Evolutionary conservation across 2,329 filamentous ascomycete species (phyloP), one percentile per base, ranked within the genome.

Genomic region (Fusarium chuoi): DNA sequence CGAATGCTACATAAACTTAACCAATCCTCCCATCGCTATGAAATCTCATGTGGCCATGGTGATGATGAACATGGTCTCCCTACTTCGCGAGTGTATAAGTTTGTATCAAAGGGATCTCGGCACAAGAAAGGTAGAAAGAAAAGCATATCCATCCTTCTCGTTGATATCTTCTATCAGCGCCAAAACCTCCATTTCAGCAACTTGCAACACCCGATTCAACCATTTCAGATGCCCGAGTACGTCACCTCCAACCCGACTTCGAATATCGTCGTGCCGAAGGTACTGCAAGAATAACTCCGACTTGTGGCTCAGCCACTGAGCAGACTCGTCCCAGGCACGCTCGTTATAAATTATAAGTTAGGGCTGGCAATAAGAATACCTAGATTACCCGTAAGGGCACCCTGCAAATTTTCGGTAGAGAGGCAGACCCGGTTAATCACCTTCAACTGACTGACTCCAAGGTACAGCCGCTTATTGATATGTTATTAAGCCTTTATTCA

Each of bases 291-390:
- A 35, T 15, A 20, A 17, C n/a, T 26, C 48, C 17, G 4, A 3
- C 20, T 24, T 14, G 2, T 1, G 6, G 9, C 9, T 15, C 4
- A 36, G 6, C 12, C 0, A 20, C 8, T 7, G 17, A 3, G 17
- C n/a, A 33, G 30, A 24, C 5, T 24, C 12, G 7, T 6, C 17
- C 30, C 4, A 30, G 28, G 7, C 17, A 36, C 3, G n/a, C 22
- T 20, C n/a, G 8, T 36, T 12, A 4, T 30, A 30, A 11, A 7
- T 30, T 30, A 30, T 30, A 30, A 30, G 28, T 7, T 30, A 30
- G 28, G 8, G 30, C 30, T 30, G 30, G 10, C 12, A 33, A 33
- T 33, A 33, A 33, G 13, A 33, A 33, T 14, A 33, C 33, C 12
- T 33, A 33, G 33, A 33, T 2, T 33, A 2, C 33, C 33, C 13